A percentile compares a stretch with the other conserved stretches of the same genome.
Conservation (phyloP, 345 rosid genomes). For the Camelina hispida region DNA sequence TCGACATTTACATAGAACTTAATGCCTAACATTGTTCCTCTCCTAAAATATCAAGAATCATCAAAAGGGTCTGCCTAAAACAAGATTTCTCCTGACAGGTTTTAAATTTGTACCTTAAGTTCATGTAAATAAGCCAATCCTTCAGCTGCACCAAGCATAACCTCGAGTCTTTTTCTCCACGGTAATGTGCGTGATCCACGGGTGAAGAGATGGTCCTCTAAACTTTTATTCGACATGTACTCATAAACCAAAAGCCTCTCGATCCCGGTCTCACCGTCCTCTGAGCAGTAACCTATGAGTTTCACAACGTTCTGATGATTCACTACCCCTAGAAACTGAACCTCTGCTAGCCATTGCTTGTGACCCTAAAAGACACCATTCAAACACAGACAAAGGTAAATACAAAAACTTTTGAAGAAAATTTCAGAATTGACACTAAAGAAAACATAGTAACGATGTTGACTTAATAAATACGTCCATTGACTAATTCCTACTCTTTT, state of each 20-base stretch:
- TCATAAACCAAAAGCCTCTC: slow-evolving; percentile 83
- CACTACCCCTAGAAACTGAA: slow-evolving; percentile 80
- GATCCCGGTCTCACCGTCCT: slow-evolving; percentile 72
- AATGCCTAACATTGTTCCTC: not conserved
- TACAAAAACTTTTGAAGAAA: not conserved
- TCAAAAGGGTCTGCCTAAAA: not conserved
- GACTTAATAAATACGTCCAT: slow-evolving; percentile 4
- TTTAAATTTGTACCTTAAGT: slow-evolving; percentile 58
- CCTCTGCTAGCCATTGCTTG: slow-evolving; percentile 94
- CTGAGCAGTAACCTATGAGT: slow-evolving; percentile 82
- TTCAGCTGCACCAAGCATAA: slow-evolving; percentile 79
- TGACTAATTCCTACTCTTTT: not conserved
- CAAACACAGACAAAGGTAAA: not conserved
- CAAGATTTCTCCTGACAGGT: not conserved
- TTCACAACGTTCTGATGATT: slow-evolving; percentile 86
- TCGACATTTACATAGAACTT: not conserved
- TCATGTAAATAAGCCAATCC: slow-evolving; percentile 89
- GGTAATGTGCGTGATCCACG: slow-evolving; percentile 57
- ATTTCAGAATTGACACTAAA: not conserved
- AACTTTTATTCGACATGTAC: slow-evolving; percentile 76
- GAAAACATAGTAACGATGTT: not conserved
- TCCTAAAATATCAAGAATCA: slow-evolving; percentile 16
- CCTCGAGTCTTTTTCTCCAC: slow-evolving; percentile 71
- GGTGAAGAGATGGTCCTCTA: slow-evolving; percentile 88
- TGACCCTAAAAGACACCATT: slow-evolving; percentile 63